These are phyloP conservation scores for Bryoglossum gracile DNA, from an alignment of 495 filamentous ascomycete genomes.

Conservation along the genomic window DNA sequence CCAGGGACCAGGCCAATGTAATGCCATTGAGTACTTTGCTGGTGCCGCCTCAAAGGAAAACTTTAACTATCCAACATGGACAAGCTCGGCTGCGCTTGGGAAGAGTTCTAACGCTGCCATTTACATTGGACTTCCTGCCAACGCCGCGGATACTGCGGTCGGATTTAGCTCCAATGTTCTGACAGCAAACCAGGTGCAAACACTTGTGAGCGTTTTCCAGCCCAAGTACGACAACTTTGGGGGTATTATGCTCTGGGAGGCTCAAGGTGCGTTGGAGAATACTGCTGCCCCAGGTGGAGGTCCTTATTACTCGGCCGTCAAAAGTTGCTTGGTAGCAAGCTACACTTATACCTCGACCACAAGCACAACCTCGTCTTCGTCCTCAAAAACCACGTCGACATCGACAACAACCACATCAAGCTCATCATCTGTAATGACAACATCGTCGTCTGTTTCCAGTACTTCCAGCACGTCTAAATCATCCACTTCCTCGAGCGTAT, in stretches of 20 bases:
- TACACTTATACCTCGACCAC: slow-evolving; percentile 23
- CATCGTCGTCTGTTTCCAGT: no score
- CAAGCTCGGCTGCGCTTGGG: slow-evolving; percentile 21
- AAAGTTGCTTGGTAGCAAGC: slow-evolving; percentile 13
- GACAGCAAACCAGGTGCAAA: slow-evolving; percentile 42
- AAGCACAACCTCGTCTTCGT: slow-evolving; percentile 32
- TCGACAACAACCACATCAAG: slow-evolving; percentile 6
- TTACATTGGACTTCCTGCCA: slow-evolving; percentile 34
- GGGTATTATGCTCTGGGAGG: slow-evolving; percentile 70
- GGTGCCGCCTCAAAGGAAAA: slow-evolving; percentile 15
- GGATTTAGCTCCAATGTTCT: slow-evolving; percentile 44
- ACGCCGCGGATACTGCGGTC: slow-evolving; percentile 26
- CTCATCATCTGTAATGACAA: slow-evolving; percentile 9
- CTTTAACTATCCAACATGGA: slow-evolving; percentile 33
- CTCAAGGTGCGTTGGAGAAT: slow-evolving; percentile 30
- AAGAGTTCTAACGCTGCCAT: slow-evolving; percentile 33
- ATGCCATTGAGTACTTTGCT: slow-evolving; percentile 41
- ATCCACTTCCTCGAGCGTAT: no score
- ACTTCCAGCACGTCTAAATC: no score
- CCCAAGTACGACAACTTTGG: slow-evolving; percentile 55
- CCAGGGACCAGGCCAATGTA: slow-evolving; percentile 44
- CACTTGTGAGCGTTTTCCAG: no score
- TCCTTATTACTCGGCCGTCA: background rate
- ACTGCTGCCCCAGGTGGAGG: background rate
- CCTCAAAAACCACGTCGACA: slow-evolving; percentile 27